These are phyloP conservation scores for Hippophae rhamnoides DNA, from an alignment of 306 rosid genomes.

Conservation along the genomic window DNA sequence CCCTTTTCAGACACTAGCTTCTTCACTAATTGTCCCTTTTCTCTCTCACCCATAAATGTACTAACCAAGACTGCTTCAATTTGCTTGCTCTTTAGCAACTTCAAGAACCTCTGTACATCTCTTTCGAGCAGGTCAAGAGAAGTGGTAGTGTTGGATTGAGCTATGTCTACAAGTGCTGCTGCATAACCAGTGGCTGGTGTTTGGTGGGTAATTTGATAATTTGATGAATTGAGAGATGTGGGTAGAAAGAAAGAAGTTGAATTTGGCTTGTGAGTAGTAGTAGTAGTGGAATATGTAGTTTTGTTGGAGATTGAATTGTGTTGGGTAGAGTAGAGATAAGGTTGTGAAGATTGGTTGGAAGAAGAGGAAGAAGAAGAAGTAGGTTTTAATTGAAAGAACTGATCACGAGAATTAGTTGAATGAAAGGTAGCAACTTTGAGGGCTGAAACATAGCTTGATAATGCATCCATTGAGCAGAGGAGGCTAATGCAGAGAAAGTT, in stretches of 20 bases:
- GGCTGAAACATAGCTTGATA: slow-evolving; percentile 54
- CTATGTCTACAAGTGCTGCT: slow-evolving; percentile 55
- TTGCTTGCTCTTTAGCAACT: slow-evolving; percentile 23
- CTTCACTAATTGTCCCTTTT: slow-evolving; percentile 28
- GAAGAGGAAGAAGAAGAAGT: slow-evolving; percentile 18
- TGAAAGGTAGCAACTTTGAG: slow-evolving; percentile 34
- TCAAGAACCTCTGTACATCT: slow-evolving; percentile 46
- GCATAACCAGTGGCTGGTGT: slow-evolving; percentile 66
- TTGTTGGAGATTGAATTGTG: slow-evolving; percentile 24
- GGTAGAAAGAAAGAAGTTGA: slow-evolving; percentile 12
- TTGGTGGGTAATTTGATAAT: slow-evolving; percentile 24
- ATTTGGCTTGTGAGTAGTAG: slow-evolving; percentile 25
- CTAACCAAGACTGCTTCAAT: slow-evolving; percentile 14
- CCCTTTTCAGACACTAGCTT: slow-evolving; percentile 25
- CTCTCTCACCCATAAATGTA: slow-evolving; percentile 20
- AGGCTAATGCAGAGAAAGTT: neutral
- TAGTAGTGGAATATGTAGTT: neutral
- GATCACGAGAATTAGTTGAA: slow-evolving; percentile 38
- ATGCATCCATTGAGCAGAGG: slow-evolving; percentile 49
- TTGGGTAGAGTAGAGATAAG: slow-evolving; percentile 23
- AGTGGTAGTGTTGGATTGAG: slow-evolving; percentile 36
- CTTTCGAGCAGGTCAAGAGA: slow-evolving; percentile 43
- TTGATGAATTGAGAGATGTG: slow-evolving; percentile 14
- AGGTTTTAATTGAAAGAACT: slow-evolving; percentile 23
- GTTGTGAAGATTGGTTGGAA: slow-evolving; percentile 17